Evolutionary conservation across 805 yeast species (phyloP), one percentile per base, ranked within the genome.

Genomic region (Yamadazyma nakazawae): DNA sequence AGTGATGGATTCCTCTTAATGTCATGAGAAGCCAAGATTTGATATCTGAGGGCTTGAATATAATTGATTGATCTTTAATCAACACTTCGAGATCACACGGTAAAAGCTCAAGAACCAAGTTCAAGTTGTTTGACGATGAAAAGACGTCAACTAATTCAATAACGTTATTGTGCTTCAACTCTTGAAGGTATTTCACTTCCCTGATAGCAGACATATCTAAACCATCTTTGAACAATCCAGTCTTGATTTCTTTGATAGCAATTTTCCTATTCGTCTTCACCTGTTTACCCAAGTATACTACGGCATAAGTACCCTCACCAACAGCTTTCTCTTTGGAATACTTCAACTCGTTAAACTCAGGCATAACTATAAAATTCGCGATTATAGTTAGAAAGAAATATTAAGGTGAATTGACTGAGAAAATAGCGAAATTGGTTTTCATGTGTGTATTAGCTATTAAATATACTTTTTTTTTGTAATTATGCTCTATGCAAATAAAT

Each of bases 281-380:
- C 60, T 85, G 85, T 35, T 75, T 80, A 1, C 98, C 98, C 13
- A 91, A 74, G 58, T 84, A 89, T 5, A 94, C 99, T 46, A 91
- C 96, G 40, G 99, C 99, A 70, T 92, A 94, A 0, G 99, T 94
- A 67, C 99, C 99, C 68, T 94, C 99, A 61, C 99, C 99, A 25
- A 94, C 97, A 61, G 90, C 91, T 54, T 79, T 82, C 47, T 90
- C 96, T 47, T 72, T 72, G 26, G 75, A 62, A 55, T 72, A 72
- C 40, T 60, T 40, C 31, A 50, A 54, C 28, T 51, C 53, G 18
- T 30, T 40, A 13, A 45, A 36, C 35, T 41, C 43, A 11, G 46
- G 26, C 46, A 43, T 43, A 28, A 3, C 11, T 25, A 16, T 18
- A 35, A 26, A 34, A 31, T 30, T 41, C 43, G 43, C 43, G 43